A percentile compares a stretch with the other conserved stretches of the same genome.
Conservation (phyloP, 2,329 filamentous ascomycete species). For the Trichophyton verrucosum region DNA sequence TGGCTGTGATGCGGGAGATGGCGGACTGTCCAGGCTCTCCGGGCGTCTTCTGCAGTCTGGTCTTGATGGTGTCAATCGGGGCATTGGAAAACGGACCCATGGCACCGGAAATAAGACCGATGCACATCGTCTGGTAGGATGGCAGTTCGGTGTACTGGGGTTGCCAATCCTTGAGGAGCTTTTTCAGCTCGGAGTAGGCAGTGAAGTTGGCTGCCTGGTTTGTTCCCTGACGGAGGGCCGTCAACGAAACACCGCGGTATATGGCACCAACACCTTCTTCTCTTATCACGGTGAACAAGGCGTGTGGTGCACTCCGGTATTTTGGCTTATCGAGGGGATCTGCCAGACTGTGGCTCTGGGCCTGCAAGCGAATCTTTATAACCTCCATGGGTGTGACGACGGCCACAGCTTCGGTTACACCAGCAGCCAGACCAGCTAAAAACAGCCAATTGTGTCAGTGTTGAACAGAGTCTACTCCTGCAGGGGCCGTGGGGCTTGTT, state of each 20-base stretch:
- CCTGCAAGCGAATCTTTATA: conserved; percentile 95
- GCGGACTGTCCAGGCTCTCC: conserved; percentile 72
- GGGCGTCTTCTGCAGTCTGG: conserved; percentile 78
- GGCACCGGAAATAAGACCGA: conserved; percentile 81
- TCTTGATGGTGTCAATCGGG: conserved; percentile 98
- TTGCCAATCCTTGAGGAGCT: conserved; percentile 59
- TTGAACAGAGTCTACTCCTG: not conserved
- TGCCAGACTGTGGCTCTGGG: conserved; percentile 94
- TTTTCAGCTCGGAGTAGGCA: conserved; percentile 88
- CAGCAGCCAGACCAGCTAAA: conserved; percentile 72
- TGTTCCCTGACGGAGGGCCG: conserved; percentile 82
- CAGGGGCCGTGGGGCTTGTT: not conserved
- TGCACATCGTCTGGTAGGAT: conserved; percentile 77
- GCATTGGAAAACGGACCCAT: conserved; percentile 95
- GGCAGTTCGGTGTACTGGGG: conserved; percentile 62
- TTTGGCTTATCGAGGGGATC: conserved; percentile 93
- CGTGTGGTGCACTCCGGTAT: conserved; percentile 84
- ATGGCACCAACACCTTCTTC: conserved; percentile 82
- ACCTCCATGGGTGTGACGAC: conserved; percentile 99
- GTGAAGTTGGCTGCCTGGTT: conserved; percentile 99
- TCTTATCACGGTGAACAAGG: conserved; percentile 72
- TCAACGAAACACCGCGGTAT: conserved; percentile 87
- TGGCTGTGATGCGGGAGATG: conserved; percentile 61
- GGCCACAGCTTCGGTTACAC: conserved; percentile 89
- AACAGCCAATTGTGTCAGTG: conserved; percentile 7